phyloP scores from a whole-genome alignment of 345 rosid species.

The Camelina laxa region DNA sequence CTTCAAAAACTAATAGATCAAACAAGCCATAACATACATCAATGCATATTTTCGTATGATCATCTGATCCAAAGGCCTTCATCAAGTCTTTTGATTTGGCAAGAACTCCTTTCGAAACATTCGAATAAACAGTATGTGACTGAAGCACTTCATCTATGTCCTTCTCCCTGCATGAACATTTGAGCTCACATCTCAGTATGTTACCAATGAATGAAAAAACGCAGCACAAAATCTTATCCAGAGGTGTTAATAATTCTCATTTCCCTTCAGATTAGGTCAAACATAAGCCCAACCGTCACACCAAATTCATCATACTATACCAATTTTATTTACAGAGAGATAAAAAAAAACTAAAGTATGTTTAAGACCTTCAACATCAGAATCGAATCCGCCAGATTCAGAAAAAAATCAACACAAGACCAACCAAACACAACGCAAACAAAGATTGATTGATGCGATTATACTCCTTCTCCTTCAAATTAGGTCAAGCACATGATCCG shows the following conservation, averaged over 20 bases:
- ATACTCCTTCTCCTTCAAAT: background rate
- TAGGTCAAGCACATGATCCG: background rate
- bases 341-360: background rate
- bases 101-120: constrained; percentile 92
- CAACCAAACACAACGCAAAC: background rate
- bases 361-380: background rate
- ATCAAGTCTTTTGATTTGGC: constrained; percentile 84
- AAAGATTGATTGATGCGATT: background rate
- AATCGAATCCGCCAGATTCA: background rate
- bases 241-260: background rate
- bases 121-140: constrained; percentile 87
- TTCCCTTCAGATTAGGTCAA: constrained; percentile 13
- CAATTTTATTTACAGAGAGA: background rate
- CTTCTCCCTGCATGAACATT: constrained; percentile 65
- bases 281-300: background rate
- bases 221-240: background rate
- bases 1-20: background rate
- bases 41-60: constrained; percentile 73
- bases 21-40: constrained; percentile 55
- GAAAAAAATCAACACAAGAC: background rate
- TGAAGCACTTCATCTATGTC: constrained; percentile 96
- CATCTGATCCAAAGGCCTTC: constrained; percentile 77
- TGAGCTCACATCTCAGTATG: background rate
- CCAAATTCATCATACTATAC: background rate
- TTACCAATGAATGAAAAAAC: background rate